Conservation (phyloP, 805 yeast genomes). For the Crinitomyces ghanaensis region DNA sequence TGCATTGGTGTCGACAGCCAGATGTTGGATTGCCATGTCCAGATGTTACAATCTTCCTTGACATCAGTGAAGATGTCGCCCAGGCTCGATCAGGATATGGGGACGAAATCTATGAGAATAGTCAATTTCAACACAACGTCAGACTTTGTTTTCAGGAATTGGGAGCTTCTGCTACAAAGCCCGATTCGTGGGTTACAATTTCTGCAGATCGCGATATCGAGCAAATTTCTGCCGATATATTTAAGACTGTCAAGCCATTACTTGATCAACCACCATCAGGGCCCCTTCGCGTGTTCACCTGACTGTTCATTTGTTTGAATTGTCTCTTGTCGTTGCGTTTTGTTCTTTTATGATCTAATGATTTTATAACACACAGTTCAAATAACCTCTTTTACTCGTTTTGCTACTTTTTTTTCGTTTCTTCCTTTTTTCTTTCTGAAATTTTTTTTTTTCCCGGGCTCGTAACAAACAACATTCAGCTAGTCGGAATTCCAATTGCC, state of each 20-base stretch:
- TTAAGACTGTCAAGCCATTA: neutral
- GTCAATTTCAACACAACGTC: conserved; percentile 65
- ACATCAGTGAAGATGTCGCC: conserved; percentile 38
- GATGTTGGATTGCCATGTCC: conserved; percentile 83
- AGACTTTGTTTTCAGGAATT: conserved; percentile 41
- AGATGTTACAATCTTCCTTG: conserved; percentile 69
- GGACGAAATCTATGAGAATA: conserved; percentile 79
- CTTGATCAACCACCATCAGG: neutral
- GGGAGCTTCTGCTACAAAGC: conserved; percentile 10
- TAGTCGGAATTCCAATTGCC: no score
- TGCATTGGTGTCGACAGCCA: conserved; percentile 70
- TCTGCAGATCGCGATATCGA: conserved; percentile 53
- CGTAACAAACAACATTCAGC: no score
- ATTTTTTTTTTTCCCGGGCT: no score
- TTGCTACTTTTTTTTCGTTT: no score
- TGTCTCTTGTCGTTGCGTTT: no score
- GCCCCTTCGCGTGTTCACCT: neutral
- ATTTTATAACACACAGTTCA: no score
- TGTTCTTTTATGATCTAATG: no score
- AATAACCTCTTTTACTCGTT: no score
- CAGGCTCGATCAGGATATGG: conserved; percentile 72
- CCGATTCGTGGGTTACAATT: conserved; percentile 33
- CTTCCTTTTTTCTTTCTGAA: no score
- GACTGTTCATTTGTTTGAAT: no score
- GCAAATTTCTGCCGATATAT: conserved; percentile 30